These are phyloP conservation scores for Prosopis cineraria DNA, from an alignment of 306 rosid genomes.

Conservation along the genomic window DNA sequence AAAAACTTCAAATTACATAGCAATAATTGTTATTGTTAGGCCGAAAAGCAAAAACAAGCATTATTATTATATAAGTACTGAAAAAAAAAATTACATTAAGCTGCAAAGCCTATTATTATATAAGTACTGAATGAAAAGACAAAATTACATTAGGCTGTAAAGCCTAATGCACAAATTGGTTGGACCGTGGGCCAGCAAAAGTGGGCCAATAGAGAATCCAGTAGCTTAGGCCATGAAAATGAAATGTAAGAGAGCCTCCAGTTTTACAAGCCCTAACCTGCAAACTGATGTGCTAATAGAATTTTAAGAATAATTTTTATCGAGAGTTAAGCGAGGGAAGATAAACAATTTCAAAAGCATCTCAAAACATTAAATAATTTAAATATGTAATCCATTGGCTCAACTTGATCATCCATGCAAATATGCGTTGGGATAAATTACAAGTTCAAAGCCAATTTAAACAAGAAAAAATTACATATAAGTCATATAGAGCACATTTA, in stretches of 20 bases:
- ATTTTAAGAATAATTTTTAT: neutral
- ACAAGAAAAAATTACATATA: too few relatives aligned
- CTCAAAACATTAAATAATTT: neutral
- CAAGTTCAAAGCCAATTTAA: constrained; percentile 8
- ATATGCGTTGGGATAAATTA: neutral
- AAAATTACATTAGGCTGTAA: too few relatives aligned
- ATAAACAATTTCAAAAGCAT: neutral
- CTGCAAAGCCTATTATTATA: neutral
- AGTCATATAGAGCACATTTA: too few relatives aligned
- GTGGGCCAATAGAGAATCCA: neutral
- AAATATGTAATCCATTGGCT: neutral
- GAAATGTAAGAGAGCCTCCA: neutral
- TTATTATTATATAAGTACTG: neutral
- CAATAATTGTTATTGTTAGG: neutral
- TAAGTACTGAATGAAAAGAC: neutral
- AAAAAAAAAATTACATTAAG: too few relatives aligned
- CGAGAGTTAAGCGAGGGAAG: neutral
- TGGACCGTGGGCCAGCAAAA: neutral
- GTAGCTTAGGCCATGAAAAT: constrained; percentile 2
- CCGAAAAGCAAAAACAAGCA: neutral
- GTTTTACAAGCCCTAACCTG: neutral
- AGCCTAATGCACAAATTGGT: neutral
- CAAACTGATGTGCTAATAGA: neutral
- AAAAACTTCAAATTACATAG: neutral
- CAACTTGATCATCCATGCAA: neutral